phyloP scores from a whole-genome alignment of 192 early-diverging fungal species.

The Funneliformis mosseae region DNA sequence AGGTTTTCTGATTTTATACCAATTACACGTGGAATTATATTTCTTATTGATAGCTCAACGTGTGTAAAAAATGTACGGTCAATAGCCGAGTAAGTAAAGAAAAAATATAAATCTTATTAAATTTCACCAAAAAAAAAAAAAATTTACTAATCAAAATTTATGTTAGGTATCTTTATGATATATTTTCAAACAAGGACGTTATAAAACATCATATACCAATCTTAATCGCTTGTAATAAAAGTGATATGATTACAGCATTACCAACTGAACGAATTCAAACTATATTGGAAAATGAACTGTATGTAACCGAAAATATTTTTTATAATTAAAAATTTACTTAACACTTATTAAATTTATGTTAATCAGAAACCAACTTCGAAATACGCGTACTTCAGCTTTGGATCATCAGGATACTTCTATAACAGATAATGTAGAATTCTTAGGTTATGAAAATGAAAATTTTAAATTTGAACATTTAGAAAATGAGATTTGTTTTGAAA shows the following conservation, averaged over 20 bases:
- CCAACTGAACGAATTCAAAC: slow-evolving; percentile 65
- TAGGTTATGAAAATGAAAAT: slow-evolving; percentile 79
- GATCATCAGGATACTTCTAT: slow-evolving; percentile 65
- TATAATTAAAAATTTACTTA: background rate
- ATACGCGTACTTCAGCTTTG: slow-evolving; percentile 66
- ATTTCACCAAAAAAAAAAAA: background rate
- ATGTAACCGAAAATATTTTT: slow-evolving; percentile 11
- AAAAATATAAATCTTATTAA: background rate
- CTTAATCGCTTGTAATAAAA: slow-evolving; percentile 84
- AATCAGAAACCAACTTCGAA: slow-evolving; percentile 62
- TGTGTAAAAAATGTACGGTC: slow-evolving; percentile 53
- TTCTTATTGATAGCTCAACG: slow-evolving; percentile 77
- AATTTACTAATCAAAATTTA: background rate
- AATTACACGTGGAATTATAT: slow-evolving; percentile 69
- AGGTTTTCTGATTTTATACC: slow-evolving; percentile 71
- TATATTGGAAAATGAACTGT: slow-evolving; percentile 80
- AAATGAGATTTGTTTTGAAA: slow-evolving; percentile 67
- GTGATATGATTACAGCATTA: slow-evolving; percentile 72
- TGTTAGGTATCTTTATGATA: slow-evolving; percentile 70
- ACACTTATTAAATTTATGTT: background rate
- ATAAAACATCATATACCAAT: slow-evolving; percentile 62
- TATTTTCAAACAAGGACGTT: slow-evolving; percentile 67
- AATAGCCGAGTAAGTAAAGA: slow-evolving; percentile 70
- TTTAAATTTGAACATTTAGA: slow-evolving; percentile 85
- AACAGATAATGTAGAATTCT: slow-evolving; percentile 64